phyloP scores from a whole-genome alignment of 192 early-diverging fungal genomes.

The Umbelopsis sp. region DNA sequence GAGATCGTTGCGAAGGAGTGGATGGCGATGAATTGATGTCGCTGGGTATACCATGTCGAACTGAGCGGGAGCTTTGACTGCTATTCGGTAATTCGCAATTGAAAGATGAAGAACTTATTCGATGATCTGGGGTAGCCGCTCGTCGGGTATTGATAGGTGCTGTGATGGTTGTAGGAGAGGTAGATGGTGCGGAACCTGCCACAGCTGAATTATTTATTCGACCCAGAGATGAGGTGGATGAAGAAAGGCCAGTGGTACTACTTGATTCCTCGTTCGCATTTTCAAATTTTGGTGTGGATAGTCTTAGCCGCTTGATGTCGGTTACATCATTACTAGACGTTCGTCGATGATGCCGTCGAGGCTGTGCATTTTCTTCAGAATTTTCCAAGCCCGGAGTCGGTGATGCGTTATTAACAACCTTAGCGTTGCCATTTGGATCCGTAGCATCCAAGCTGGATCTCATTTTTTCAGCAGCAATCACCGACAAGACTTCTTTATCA shows the following conservation, averaged over 20 bases:
- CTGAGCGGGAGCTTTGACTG: slow-evolving; percentile 14
- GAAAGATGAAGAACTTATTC: neutral
- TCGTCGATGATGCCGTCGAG: slow-evolving; percentile 37
- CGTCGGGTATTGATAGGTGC: slow-evolving; percentile 15
- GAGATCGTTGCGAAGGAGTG: slow-evolving; percentile 10
- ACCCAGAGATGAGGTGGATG: neutral
- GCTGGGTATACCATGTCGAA: slow-evolving; percentile 16
- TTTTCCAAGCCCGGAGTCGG: too few species aligned
- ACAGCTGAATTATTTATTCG: neutral
- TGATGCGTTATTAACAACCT: neutral
- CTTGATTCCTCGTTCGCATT: slow-evolving; percentile 3
- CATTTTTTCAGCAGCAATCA: slow-evolving; percentile 3
- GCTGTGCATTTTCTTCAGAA: neutral
- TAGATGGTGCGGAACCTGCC: neutral
- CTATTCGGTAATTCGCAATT: slow-evolving; percentile 17
- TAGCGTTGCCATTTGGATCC: neutral
- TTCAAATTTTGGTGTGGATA: slow-evolving; percentile 17
- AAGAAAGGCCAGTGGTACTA: neutral
- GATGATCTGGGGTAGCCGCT: slow-evolving; percentile 13
- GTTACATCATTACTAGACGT: slow-evolving; percentile 40
- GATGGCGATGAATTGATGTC: slow-evolving; percentile 10
- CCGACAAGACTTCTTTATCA: neutral
- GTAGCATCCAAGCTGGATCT: neutral
- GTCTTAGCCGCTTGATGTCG: slow-evolving; percentile 33
- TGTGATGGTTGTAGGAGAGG: neutral